phyloP scores from a whole-genome alignment of 2,329 filamentous ascomycete species.

The Samsoniella hepiali region DNA sequence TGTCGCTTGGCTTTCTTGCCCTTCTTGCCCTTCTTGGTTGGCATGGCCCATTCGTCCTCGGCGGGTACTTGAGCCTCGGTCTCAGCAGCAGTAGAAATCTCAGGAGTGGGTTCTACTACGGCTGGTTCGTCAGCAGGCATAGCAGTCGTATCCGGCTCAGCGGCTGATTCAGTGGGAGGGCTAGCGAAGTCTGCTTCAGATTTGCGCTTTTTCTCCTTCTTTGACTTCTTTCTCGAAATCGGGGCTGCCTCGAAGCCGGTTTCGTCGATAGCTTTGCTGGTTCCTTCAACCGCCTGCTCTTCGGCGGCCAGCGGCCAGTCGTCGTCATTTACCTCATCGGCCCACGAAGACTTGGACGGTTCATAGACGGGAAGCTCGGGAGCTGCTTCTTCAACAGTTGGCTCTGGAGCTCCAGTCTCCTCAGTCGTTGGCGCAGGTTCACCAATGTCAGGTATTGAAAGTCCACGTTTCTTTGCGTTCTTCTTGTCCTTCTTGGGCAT shows the following conservation, averaged over 20 bases:
- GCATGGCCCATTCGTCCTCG: slow-evolving; percentile 29
- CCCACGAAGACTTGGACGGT: slow-evolving; percentile 17
- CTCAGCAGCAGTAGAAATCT: neutral
- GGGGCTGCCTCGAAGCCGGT: slow-evolving; percentile 1
- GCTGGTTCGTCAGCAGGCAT: slow-evolving; percentile 2
- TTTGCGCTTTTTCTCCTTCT: slow-evolving; percentile 35
- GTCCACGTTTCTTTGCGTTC: slow-evolving; percentile 33
- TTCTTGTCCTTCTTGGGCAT: slow-evolving; percentile 36
- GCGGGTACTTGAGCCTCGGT: slow-evolving; percentile 20
- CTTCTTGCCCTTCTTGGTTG: slow-evolving; percentile 46
- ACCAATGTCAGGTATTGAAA: neutral
- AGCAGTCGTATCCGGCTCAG: neutral
- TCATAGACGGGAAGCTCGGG: neutral
- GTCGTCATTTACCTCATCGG: slow-evolving; percentile 21
- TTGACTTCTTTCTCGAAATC: slow-evolving; percentile 32
- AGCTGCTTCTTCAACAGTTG: slow-evolving; percentile 2
- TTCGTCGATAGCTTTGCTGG: slow-evolving; percentile 10
- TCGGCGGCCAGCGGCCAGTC: neutral
- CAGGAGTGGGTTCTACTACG: neutral
- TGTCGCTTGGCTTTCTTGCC: slow-evolving; percentile 29
- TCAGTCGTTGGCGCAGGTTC: slow-evolving; percentile 15
- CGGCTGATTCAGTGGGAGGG: slow-evolving; percentile 13
- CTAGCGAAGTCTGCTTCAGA: slow-evolving; percentile 18
- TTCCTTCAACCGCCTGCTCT: neutral
- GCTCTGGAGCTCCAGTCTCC: neutral